A percentile compares a stretch with the other conserved stretches of the same genome.
Conservation (phyloP, 495 filamentous ascomycete genomes). For the Trichoderma parareesei region DNA sequence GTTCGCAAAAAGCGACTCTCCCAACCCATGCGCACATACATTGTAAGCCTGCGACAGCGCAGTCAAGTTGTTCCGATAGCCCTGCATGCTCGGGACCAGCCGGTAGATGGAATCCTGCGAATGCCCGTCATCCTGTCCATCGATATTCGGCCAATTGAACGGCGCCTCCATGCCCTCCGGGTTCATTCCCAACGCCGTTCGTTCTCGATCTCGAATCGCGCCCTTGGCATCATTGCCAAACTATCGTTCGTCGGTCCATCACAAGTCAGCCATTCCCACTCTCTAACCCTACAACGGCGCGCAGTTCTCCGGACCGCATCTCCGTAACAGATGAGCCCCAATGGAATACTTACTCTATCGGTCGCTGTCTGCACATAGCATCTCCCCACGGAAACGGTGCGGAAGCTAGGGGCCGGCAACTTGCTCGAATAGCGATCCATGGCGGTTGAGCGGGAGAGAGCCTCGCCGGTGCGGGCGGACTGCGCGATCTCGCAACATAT, state of each 20-base stretch:
- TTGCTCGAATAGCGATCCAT: not conserved
- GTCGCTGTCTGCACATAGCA: slow-evolving; percentile 1
- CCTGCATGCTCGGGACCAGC: slow-evolving; percentile 19
- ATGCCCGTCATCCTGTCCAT: not conserved
- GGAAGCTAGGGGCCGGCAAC: not conserved
- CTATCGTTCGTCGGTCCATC: not conserved
- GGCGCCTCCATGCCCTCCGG: not conserved
- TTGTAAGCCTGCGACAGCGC: slow-evolving; percentile 43
- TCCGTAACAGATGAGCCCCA: too few species aligned
- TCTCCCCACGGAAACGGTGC: not conserved
- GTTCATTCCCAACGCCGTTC: slow-evolving; percentile 9
- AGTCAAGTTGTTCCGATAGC: slow-evolving; percentile 39
- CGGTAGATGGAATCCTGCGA: not conserved
- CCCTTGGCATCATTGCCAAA: slow-evolving; percentile 1
- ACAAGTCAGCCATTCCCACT: not conserved
- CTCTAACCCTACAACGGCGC: not conserved
- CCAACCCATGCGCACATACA: slow-evolving; percentile 17
- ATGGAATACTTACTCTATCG: not conserved
- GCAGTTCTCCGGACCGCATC: too few species aligned
- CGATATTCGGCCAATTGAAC: slow-evolving; percentile 15
- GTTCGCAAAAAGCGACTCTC: not conserved
- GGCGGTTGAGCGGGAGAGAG: not conserved
- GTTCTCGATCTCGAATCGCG: slow-evolving; percentile 7
- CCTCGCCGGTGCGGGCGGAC: slow-evolving; percentile 2
- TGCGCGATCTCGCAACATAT: not conserved